These are phyloP conservation scores for Cordyceps javanica DNA, from an alignment of 2,329 filamentous ascomycete species.

Conservation along the genomic window DNA sequence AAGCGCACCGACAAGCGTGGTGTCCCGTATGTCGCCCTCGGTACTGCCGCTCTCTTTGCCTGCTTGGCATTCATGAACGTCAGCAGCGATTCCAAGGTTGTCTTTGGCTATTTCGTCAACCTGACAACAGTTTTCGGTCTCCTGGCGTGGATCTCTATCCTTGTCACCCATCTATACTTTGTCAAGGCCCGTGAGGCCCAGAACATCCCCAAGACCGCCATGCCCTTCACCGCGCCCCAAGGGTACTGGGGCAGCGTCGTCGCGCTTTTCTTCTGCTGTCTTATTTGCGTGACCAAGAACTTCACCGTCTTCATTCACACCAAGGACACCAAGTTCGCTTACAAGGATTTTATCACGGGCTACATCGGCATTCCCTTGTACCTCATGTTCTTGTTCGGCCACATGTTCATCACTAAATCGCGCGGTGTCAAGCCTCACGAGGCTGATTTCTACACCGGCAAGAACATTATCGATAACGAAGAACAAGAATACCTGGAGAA, in stretches of 20 bases:
- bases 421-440: slow-evolving; percentile 50
- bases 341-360: slow-evolving; percentile 71
- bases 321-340: slow-evolving; percentile 54
- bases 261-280: slow-evolving; percentile 62
- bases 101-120: slow-evolving; percentile 63
- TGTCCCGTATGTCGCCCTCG: slow-evolving; percentile 62
- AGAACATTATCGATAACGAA: slow-evolving; percentile 66
- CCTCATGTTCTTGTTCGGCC: slow-evolving; percentile 60
- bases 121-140: slow-evolving; percentile 61
- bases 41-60: slow-evolving; percentile 53
- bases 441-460: slow-evolving; percentile 66
- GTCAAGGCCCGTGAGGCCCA: slow-evolving; percentile 57
- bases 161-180: slow-evolving; percentile 63
- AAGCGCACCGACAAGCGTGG: slow-evolving; percentile 64
- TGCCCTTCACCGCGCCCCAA: slow-evolving; percentile 64
- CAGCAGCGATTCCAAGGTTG: slow-evolving; percentile 44
- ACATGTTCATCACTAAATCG: slow-evolving; percentile 53
- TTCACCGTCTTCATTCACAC: slow-evolving; percentile 61
- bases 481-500: slow-evolving; percentile 60
- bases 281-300: slow-evolving; percentile 79
- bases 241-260: slow-evolving; percentile 63
- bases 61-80: slow-evolving; percentile 66
- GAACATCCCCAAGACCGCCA: slow-evolving; percentile 44
- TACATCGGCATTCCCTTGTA: slow-evolving; percentile 75
- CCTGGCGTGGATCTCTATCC: slow-evolving; percentile 61